Evolutionary conservation across 352 stramenopile species (phyloP), one percentile per base, ranked within the genome.

Genomic region (Detonula confervacea): DNA sequence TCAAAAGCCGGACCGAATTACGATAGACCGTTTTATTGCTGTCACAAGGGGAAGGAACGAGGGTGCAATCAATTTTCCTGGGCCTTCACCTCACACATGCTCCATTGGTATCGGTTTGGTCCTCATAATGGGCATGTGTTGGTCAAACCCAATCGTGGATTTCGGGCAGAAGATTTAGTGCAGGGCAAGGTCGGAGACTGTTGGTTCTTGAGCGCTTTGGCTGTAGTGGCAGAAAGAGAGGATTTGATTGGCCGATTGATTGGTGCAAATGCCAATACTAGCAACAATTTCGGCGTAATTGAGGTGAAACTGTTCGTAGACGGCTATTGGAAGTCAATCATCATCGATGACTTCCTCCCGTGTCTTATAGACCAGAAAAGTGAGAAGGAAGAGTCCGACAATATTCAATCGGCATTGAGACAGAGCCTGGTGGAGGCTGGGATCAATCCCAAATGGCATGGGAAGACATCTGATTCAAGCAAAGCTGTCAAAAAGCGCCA

Each of bases 121-220:
- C 12, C 29, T 35, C 83, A 89, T 56, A 78, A 73, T 72, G 70
- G 66, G 20, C 75, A 84, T 69, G 47, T 59, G 35, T 68, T 88
- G 47, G 81, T 80, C 9, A 69, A 77, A 37, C 39, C 54, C 24
- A 27, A 59, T 16, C 9, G 57, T 24, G 73, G 63, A 12, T 76
- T 79, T 35, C n/a, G 54, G 14, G 77, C 71, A n/a, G 72, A 86
- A 59, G 72, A 79, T 60, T 63, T 78, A 35, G 70, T 86, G 3
- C 60, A 86, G 66, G 77, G 71, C 54, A 78, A 86, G 33, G 81
- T 95, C 37, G 91, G 91, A 8, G 89, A 93, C 66, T 95, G 91
- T 62, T 95, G 91, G 91, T 95, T 95, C 65, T 78, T 95, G 49
- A 92, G 83, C 46, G 90, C 91, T 29, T 74, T 94, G 46, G 84